Evolutionary conservation across 1,284 basidiomycete species (phyloP).

Genomic region (Xanthoconium separans): DNA sequence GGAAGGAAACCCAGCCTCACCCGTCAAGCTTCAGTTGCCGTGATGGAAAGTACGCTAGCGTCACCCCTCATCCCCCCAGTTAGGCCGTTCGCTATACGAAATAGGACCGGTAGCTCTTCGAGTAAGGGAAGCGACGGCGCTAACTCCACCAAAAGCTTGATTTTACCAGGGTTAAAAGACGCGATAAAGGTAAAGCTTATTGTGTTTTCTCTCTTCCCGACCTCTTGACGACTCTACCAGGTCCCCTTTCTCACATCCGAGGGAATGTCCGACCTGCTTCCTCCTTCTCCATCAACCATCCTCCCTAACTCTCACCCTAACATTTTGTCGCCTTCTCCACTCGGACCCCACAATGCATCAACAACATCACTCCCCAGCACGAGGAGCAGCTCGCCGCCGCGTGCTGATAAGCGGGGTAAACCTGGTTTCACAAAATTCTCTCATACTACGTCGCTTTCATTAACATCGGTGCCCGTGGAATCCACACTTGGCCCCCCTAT

Average conservation of each 20-base stretch:
- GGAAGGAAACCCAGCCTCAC: conserved; percentile 42
- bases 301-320: conserved; percentile 46
- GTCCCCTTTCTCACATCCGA: conserved; percentile 66
- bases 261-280: conserved; percentile 69
- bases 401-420: conserved; percentile 29
- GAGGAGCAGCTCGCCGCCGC: conserved; percentile 39
- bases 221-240: conserved; percentile 34
- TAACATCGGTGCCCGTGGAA: conserved; percentile 33
- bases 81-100: conserved; percentile 45
- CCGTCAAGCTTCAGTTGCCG: conserved; percentile 45
- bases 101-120: conserved; percentile 48
- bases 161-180: conserved; percentile 65
- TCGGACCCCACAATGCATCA: conserved; percentile 35
- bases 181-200: conserved; percentile 57
- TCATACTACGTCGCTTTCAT: conserved; percentile 29
- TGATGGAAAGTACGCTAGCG: conserved; percentile 38
- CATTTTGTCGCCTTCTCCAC: conserved; percentile 40
- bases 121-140: conserved; percentile 37
- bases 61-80: conserved; percentile 41
- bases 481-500: conserved; percentile 45
- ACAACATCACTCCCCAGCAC: conserved; percentile 41
- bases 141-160: conserved; percentile 33
- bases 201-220: background rate
- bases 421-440: conserved; percentile 26
- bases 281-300: conserved; percentile 71